Base-by-base conservation (phyloP, 2,329 filamentous ascomycete genomes). In the Zymoseptoria brevis region DNA sequence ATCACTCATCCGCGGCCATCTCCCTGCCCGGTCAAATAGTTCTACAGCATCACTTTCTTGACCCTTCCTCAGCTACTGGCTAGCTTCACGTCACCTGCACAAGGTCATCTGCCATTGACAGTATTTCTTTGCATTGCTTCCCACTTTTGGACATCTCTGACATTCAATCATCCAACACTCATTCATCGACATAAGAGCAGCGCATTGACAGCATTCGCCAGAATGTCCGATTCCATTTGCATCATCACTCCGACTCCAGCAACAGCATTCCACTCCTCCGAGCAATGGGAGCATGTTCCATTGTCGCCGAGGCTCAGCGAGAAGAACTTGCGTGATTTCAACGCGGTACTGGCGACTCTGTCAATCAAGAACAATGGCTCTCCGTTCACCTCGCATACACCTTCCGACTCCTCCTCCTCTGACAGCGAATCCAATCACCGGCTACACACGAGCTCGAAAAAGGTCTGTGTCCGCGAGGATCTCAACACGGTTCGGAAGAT, bases 321-420 rank as follows among this genome's bases (percentile, higher is more conserved):
- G 35, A 41, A 41, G 35, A 41, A 41, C 35, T 16, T 41, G 35
- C n/a, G 35, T 5, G 35, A 41, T 41, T 16, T 41, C 11, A 16
- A 41, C 11, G 35, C 35, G 4, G 35, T 41, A 4, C 35, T 41
- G 11, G 35, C 35, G 11, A 41, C 11, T 41, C 35, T 41, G 11
- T 5, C 35, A 41, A 16, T 41, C 35, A 41, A 41, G 11, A 41
- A 16, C 11, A 16, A 41, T 6, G 11, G 35, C 11, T 41, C 35
- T 16, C 13, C 35, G 11, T 41, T 41, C 35, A 50, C 49, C 50
- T 56, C 41, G 4, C 24, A 24, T 51, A 70, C 48, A 19, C 29
- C 41, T 26, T 55, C 53, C 19, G 53, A 29, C 9, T 53, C 51
- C 4, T 53, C 51, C 4, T 53, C 51, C 5, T 53, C 19, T 29